Conservation (phyloP, 139 green algal genomes). For the Picochlorum sp. region DNA sequence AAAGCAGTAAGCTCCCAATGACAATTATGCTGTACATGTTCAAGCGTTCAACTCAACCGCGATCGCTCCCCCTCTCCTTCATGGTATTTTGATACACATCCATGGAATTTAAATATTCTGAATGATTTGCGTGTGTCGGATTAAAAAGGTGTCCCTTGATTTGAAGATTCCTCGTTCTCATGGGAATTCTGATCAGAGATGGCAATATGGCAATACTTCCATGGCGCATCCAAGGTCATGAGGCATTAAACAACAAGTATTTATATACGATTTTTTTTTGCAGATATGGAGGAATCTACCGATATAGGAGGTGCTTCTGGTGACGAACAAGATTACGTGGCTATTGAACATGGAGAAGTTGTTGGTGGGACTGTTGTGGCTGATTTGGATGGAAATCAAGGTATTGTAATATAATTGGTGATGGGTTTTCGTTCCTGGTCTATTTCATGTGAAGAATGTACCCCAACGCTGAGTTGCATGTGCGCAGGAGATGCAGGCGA, state of each 20-base stretch:
- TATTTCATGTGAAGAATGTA: slow-evolving; percentile 3
- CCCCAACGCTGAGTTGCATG: neutral
- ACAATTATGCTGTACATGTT: slow-evolving; percentile 16
- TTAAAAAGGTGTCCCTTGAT: slow-evolving; percentile 8
- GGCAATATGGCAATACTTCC: slow-evolving; percentile 28
- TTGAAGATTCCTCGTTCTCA: no score
- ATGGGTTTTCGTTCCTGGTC: neutral
- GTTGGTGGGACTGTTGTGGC: slow-evolving; percentile 49
- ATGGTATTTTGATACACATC: neutral
- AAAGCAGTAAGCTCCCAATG: slow-evolving; percentile 21
- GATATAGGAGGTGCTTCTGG: no score
- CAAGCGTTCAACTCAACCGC: neutral
- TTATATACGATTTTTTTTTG: neutral
- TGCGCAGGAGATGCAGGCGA: no score
- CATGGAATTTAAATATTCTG: neutral
- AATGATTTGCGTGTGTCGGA: neutral
- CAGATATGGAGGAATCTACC: no score
- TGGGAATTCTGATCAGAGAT: neutral
- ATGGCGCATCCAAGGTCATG: slow-evolving; percentile 41
- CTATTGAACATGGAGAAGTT: slow-evolving; percentile 12
- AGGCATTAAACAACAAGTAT: neutral
- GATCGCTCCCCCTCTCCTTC: neutral
- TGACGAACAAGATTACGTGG: slow-evolving; percentile 13
- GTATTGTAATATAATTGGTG: neutral
- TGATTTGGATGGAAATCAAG: slow-evolving; percentile 44